Conservation (phyloP, 2,329 filamentous ascomycete species). For the Sporothrix inflata region DNA sequence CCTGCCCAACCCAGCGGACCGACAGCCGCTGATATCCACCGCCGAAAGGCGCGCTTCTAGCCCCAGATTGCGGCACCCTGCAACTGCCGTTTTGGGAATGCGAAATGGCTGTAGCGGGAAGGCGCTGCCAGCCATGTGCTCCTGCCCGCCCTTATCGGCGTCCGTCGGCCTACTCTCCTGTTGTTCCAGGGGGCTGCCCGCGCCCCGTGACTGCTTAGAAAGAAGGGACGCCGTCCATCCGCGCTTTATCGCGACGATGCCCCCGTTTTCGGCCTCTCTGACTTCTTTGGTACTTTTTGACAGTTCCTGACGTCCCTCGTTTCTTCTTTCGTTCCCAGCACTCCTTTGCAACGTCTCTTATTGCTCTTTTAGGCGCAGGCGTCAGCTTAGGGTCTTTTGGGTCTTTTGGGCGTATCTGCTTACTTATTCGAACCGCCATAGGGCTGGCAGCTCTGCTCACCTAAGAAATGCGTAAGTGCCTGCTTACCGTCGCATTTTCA, state of each 20-base stretch:
- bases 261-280: conserved; percentile 8
- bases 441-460: neutral
- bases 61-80: neutral
- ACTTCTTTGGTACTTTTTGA: conserved; percentile 6
- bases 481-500: neutral
- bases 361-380: neutral
- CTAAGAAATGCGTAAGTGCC: conserved; percentile 8
- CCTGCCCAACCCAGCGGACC: neutral
- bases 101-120: conserved; percentile 4
- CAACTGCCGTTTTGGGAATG: conserved; percentile 21
- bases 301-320: neutral
- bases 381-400: neutral
- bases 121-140: neutral
- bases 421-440: neutral
- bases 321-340: neutral
- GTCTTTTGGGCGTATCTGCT: neutral
- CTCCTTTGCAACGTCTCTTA: neutral
- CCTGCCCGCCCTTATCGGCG: conserved; percentile 13
- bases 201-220: neutral
- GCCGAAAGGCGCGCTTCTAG: neutral
- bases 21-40: conserved; percentile 16
- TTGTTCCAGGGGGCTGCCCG: neutral
- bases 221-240: neutral
- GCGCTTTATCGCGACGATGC: neutral
- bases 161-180: neutral